Base-by-base conservation (phyloP, 768 basidiomycete species). In the Leccinellum rugosiceps region DNA sequence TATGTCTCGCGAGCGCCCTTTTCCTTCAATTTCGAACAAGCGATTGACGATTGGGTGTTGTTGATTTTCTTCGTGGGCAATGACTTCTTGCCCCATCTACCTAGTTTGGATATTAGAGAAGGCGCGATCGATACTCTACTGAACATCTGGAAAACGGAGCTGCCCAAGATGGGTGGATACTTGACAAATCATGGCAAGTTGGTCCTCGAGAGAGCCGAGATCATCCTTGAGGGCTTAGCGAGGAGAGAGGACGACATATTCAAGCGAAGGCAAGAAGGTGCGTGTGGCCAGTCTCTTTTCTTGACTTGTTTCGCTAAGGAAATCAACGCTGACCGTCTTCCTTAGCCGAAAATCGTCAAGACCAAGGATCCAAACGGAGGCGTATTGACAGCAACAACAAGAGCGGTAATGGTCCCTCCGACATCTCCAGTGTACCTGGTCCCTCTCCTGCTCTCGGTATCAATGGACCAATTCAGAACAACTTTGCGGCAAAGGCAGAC, bases 11-110 rank as follows among this genome's bases (percentile, higher is more conserved):
- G 83, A 58, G 74, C 82, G 17, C 77, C 86, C 2, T 94, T 97
- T 77, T 85, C 88, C 31, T 98, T 96, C 82, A 85, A 90, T 67
- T 80, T 98, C 73, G 97, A 99, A 75, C 87, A 89, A 74, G 94
- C 97, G 35, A 91, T 99, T 74, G 97, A 99, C 82, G 97, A 99
- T 74, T 99, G 97, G 97, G 93, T 99, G 65, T 86, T 99, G 69
- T 84, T 99, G 68, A 98, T 98, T 65, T 99, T 99, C 86, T 98
- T 99, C 75, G 97, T 99, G 72, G 97, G 97, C 65, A 99, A 99
- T 78, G 98, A 79, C 95, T 99, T 83, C 53, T 82, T 99, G 66
- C 97, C 97, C 21, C 97, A 99, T 77, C 81, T 99, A 57, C 97
- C 97, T 25, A 93, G 90, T 58, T 84, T 99, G 80, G 97, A 99